A percentile compares a stretch with the other conserved stretches of the same genome.
Conservation (phyloP, 129 eudicot species). For the Flaveria bidentis region DNA sequence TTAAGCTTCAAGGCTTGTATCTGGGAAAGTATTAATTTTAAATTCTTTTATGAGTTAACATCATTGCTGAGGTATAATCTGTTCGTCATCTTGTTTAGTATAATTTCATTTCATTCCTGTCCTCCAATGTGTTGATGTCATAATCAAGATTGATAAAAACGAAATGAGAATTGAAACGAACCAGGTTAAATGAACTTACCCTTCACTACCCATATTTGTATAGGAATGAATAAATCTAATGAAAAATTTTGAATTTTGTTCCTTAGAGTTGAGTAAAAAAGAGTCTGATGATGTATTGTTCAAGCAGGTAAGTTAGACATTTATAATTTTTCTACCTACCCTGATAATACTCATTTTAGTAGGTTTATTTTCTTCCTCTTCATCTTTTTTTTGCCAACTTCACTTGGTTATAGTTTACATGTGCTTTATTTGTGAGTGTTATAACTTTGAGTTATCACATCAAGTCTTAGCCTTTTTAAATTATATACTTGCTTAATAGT, state of each 20-base stretch:
- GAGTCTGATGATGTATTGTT: constrained; percentile 75
- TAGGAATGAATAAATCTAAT: constrained; percentile 8
- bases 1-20: no score
- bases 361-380: no score
- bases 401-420: not conserved
- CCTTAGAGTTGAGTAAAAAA: constrained; percentile 74
- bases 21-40: not conserved
- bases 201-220: not conserved
- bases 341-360: not conserved
- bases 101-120: not conserved
- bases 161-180: not conserved
- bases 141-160: not conserved
- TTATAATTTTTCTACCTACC: not conserved
- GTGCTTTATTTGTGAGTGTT: not conserved
- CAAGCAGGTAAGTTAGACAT: constrained; percentile 60
- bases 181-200: not conserved
- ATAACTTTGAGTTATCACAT: not conserved
- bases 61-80: not conserved
- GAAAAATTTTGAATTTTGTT: not conserved
- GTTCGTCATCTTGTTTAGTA: not conserved
- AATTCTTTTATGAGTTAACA: not conserved
- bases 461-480: not conserved
- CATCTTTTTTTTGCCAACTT: not conserved
- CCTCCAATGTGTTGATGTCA: not conserved
- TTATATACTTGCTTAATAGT: not conserved